Evolutionary conservation across 1,139 yeast genomes (phyloP).

Genomic region (Yueomyces sp.): DNA sequence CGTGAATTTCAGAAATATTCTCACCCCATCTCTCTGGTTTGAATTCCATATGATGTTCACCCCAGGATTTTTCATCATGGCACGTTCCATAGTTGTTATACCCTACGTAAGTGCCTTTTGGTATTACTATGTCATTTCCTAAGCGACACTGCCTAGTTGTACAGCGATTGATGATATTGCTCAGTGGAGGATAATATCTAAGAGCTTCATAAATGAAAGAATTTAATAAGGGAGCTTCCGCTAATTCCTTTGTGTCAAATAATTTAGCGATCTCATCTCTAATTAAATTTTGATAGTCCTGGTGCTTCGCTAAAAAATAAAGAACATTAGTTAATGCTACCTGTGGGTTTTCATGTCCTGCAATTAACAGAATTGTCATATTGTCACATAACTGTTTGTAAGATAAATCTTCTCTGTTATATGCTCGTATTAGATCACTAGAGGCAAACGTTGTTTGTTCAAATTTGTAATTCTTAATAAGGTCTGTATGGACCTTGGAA

Average conservation of each 20-base stretch:
- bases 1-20: constrained; percentile 26
- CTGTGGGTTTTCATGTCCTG: constrained; percentile 58
- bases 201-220: constrained; percentile 39
- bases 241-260: constrained; percentile 7
- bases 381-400: constrained; percentile 42
- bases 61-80: constrained; percentile 39
- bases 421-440: constrained; percentile 29
- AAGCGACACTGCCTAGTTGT: constrained; percentile 30
- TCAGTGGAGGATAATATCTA: constrained; percentile 45
- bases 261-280: constrained; percentile 22
- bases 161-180: constrained; percentile 42
- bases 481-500: constrained; percentile 18
- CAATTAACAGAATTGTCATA: constrained; percentile 42
- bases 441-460: constrained; percentile 24
- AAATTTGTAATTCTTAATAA: constrained; percentile 22
- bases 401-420: constrained; percentile 27
- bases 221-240: constrained; percentile 21
- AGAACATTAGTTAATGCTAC: constrained; percentile 37
- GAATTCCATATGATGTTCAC: constrained; percentile 35
- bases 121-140: constrained; percentile 35
- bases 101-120: constrained; percentile 44
- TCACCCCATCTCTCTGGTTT: constrained; percentile 48
- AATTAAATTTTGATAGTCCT: constrained; percentile 28
- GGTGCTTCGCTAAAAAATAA: constrained; percentile 34
- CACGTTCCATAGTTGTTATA: constrained; percentile 47